phyloP scores from a whole-genome alignment of 2,329 filamentous ascomycete species.

The Juglanconis juglandina region DNA sequence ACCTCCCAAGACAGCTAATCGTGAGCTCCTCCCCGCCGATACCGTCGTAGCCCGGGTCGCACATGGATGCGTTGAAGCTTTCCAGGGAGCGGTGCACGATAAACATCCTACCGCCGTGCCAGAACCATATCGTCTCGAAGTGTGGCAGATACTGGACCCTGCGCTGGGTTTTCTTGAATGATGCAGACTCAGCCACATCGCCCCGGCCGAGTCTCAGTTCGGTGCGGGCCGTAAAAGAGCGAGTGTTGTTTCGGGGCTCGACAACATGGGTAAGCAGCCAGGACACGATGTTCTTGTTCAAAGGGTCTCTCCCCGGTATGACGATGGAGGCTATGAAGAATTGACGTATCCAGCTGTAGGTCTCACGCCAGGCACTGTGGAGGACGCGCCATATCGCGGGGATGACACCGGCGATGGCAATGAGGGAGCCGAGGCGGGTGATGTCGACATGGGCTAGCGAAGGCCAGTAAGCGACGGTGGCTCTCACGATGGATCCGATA shows the following conservation, averaged over 20 bases:
- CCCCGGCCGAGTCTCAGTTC: constrained; percentile 34
- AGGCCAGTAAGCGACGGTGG: constrained; percentile 4
- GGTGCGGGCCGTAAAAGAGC: constrained; percentile 43
- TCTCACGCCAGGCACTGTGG: constrained; percentile 33
- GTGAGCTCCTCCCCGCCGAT: constrained; percentile 44
- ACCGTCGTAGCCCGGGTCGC: constrained; percentile 43
- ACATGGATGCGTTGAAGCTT: constrained; percentile 33
- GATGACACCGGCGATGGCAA: constrained; percentile 41
- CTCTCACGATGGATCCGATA: neutral
- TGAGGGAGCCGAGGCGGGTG: constrained; percentile 41
- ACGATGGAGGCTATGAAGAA: constrained; percentile 43
- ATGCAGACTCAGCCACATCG: constrained; percentile 27
- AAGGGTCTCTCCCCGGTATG: constrained; percentile 40
- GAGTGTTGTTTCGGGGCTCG: constrained; percentile 32
- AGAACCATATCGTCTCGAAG: constrained; percentile 46
- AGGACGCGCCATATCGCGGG: constrained; percentile 39
- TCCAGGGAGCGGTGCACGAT: constrained; percentile 40
- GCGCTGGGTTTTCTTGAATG: constrained; percentile 39
- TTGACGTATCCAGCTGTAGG: constrained; percentile 37
- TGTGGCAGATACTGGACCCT: constrained; percentile 43
- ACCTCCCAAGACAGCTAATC: constrained; percentile 49
- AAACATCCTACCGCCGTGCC: constrained; percentile 44
- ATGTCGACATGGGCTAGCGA: constrained; percentile 32
- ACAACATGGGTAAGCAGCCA: constrained; percentile 41
- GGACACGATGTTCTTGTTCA: constrained; percentile 42